Evolutionary conservation across 495 filamentous ascomycete genomes (phyloP).

Genomic region (Pseudoneurospora amorphoporcata): DNA sequence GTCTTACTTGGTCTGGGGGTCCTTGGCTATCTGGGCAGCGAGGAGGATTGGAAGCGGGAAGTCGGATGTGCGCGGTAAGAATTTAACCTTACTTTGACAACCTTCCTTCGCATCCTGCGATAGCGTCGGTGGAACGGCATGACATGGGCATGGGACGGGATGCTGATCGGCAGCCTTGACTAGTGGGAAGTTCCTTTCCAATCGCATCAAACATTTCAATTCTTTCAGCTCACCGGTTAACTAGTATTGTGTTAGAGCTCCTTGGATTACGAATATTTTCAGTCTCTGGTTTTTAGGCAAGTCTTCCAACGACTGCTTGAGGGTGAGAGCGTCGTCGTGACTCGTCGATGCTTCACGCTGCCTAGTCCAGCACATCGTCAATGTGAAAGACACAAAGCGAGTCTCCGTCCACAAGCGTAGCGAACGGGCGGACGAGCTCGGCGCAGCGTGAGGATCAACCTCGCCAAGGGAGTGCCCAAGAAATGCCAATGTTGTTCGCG

Average conservation of each 20-base stretch:
- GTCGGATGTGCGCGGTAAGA: background rate
- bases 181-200: background rate
- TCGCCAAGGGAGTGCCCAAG: background rate
- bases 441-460: background rate
- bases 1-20: background rate
- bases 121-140: background rate
- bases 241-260: background rate
- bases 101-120: background rate
- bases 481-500: background rate
- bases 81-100: background rate
- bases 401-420: background rate
- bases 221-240: background rate
- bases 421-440: background rate
- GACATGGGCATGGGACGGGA: background rate
- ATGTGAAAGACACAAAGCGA: background rate
- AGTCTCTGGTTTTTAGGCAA: background rate
- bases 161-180: background rate
- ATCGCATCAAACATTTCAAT: background rate
- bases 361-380: background rate
- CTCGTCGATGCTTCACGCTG: background rate
- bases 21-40: background rate
- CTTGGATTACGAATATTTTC: background rate
- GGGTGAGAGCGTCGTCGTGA: background rate
- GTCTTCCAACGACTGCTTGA: background rate
- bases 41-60: background rate